Conservation (phyloP, 306 rosid genomes). For the Gastrolobium bilobum region DNA sequence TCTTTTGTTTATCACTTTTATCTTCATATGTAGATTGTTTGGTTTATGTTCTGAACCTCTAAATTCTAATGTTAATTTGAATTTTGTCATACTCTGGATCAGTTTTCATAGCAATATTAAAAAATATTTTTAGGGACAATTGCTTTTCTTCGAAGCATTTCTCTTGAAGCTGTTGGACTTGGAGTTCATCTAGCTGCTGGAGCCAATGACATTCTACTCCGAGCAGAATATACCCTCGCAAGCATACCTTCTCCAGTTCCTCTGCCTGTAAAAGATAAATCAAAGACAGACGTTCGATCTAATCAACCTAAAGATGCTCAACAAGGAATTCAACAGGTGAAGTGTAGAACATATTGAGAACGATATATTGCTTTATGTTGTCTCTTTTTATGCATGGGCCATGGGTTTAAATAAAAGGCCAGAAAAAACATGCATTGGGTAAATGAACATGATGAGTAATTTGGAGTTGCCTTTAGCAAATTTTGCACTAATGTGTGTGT, state of each 20-base stretch:
- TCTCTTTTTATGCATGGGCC: neutral
- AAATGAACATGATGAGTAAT: constrained; percentile 18
- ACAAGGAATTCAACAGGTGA: constrained; percentile 93
- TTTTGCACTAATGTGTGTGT: neutral
- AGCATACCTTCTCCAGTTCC: constrained; percentile 71
- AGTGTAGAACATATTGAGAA: constrained; percentile 24
- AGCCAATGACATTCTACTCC: constrained; percentile 85
- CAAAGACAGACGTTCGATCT: constrained; percentile 67
- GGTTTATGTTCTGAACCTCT: constrained; percentile 12
- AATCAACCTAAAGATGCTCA: constrained; percentile 98
- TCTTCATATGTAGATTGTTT: neutral
- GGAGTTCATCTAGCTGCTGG: constrained; percentile 99
- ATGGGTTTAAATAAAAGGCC: constrained; percentile 30
- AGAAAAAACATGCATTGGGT: neutral
- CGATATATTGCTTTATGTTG: constrained; percentile 15
- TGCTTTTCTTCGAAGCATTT: constrained; percentile 96
- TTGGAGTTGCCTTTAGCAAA: constrained; percentile 33
- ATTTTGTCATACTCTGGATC: neutral
- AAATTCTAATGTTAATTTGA: constrained; percentile 11
- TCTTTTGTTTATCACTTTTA: neutral
- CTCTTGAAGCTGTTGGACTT: constrained; percentile 96
- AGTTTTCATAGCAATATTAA: constrained; percentile 21
- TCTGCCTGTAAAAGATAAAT: constrained; percentile 56
- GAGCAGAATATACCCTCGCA: constrained; percentile 80
- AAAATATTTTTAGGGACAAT: constrained; percentile 70